These are phyloP conservation scores for Betula pendula DNA, from an alignment of 306 rosid genomes.

Conservation along the genomic window DNA sequence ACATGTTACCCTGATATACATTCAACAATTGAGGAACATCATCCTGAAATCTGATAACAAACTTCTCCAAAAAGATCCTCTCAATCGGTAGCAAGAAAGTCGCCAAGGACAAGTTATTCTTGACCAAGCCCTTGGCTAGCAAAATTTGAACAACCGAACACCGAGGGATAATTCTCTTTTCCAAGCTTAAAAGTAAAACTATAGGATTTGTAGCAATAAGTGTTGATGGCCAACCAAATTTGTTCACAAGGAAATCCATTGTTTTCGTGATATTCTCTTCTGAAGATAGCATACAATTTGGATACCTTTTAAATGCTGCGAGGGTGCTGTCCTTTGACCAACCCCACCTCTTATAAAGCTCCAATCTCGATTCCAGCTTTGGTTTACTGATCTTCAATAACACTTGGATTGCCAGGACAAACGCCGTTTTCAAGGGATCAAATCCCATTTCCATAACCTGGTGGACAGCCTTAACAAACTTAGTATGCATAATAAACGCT, in stretches of 20 bases:
- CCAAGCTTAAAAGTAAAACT: slow-evolving; percentile 4
- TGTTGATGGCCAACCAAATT: slow-evolving; percentile 24
- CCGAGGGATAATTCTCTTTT: no score
- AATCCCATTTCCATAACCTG: no score
- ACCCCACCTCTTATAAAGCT: no score
- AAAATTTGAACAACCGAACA: not conserved
- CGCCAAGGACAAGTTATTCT: slow-evolving; percentile 7
- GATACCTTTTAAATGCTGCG: slow-evolving; percentile 37
- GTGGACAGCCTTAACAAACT: slow-evolving; percentile 18
- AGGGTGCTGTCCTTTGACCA: no score
- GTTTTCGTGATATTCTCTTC: slow-evolving; percentile 21
- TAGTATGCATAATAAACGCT: not conserved
- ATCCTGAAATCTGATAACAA: not conserved
- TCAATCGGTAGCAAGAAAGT: not conserved
- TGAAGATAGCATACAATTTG: slow-evolving; percentile 18
- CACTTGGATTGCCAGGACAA: no score
- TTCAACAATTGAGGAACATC: slow-evolving; percentile 10
- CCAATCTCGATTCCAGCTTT: no score
- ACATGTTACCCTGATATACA: slow-evolving; percentile 9
- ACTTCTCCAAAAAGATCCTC: not conserved
- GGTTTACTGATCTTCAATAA: no score
- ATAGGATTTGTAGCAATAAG: slow-evolving; percentile 16
- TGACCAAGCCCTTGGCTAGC: slow-evolving; percentile 23
- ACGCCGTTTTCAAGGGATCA: no score
- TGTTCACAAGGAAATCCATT: slow-evolving; percentile 4